A percentile compares a stretch with the other conserved stretches of the same genome.
Evolutionary conservation across 768 basidiomycete genomes (phyloP).

Genomic region (Serpula lacrymans): DNA sequence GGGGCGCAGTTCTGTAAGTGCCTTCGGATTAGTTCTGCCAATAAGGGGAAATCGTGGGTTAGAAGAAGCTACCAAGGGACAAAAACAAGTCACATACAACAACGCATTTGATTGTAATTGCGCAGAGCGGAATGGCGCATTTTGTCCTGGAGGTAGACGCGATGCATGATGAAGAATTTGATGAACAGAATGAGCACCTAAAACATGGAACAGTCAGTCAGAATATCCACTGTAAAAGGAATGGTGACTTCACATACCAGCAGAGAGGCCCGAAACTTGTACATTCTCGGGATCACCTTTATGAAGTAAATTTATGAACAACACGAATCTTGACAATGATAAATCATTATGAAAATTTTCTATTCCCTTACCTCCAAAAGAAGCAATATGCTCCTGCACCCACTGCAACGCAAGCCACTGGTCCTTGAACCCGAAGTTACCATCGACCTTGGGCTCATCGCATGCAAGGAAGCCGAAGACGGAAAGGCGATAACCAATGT

Average conservation of each 20-base stretch:
- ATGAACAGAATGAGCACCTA: conserved; percentile 75
- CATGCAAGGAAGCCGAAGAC: conserved; percentile 75
- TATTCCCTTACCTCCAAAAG: conserved; percentile 65
- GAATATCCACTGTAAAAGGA: neutral
- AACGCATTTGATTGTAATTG: conserved; percentile 75
- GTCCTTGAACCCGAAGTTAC: conserved; percentile 85
- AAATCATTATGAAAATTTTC: too few relatives aligned
- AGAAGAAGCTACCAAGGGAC: neutral
- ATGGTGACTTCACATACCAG: conserved; percentile 38
- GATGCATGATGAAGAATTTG: conserved; percentile 72
- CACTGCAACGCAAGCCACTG: conserved; percentile 77
- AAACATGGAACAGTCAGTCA: too few relatives aligned
- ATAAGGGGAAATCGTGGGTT: neutral
- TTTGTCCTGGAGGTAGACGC: conserved; percentile 48
- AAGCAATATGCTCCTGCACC: conserved; percentile 62
- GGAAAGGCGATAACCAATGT: conserved; percentile 74
- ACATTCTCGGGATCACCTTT: conserved; percentile 60
- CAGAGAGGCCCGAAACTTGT: conserved; percentile 67
- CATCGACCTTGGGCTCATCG: conserved; percentile 55
- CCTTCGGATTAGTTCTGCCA: conserved; percentile 53
- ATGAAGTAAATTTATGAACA: neutral
- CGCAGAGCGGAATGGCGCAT: conserved; percentile 66
- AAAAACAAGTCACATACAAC: conserved; percentile 37
- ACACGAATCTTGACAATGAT: neutral
- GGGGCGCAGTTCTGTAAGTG: conserved; percentile 50